Conservation (phyloP, 345 rosid genomes). For the Hypericum perforatum region DNA sequence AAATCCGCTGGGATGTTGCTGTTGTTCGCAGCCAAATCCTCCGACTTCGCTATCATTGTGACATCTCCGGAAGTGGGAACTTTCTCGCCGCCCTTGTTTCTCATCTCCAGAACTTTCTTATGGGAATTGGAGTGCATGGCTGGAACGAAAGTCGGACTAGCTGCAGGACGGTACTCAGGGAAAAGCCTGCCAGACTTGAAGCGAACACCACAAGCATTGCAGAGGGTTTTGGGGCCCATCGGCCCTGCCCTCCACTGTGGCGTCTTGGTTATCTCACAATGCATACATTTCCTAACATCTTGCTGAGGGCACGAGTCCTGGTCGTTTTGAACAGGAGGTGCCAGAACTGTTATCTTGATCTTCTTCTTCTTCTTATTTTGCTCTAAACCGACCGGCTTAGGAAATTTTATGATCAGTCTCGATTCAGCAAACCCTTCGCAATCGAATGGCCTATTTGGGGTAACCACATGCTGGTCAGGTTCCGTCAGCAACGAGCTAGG, state of each 20-base stretch:
- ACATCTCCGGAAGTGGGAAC: constrained; percentile 5
- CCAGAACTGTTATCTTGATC: constrained; percentile 41
- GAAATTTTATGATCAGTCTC: constrained; percentile 52
- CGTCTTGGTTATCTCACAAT: constrained; percentile 88
- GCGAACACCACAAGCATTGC: constrained; percentile 97
- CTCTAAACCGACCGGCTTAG: constrained; percentile 44
- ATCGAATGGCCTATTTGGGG: constrained; percentile 32
- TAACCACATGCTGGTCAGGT: constrained; percentile 7
- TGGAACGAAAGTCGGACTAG: constrained; percentile 85
- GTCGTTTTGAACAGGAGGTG: constrained; percentile 20
- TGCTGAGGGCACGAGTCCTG: constrained; percentile 26
- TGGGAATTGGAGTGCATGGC: constrained; percentile 93
- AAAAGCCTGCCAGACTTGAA: constrained; percentile 91
- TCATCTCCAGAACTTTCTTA: constrained; percentile 90
- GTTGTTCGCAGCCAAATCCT: constrained; percentile 38
- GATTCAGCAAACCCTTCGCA: constrained; percentile 54
- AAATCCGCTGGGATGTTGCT: constrained; percentile 27
- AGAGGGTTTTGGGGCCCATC: constrained; percentile 93
- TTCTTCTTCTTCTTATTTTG: constrained; percentile 63
- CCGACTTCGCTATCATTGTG: constrained; percentile 16
- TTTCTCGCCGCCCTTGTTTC: constrained; percentile 38
- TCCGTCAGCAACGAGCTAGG: constrained; percentile 29
- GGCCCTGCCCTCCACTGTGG: constrained; percentile 99
- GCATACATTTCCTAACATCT: constrained; percentile 78
- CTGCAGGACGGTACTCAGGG: constrained; percentile 96